Evolutionary conservation across 2,329 filamentous ascomycete genomes (phyloP), one percentile per base, ranked within the genome.

Genomic region (Fusarium dlaminii): DNA sequence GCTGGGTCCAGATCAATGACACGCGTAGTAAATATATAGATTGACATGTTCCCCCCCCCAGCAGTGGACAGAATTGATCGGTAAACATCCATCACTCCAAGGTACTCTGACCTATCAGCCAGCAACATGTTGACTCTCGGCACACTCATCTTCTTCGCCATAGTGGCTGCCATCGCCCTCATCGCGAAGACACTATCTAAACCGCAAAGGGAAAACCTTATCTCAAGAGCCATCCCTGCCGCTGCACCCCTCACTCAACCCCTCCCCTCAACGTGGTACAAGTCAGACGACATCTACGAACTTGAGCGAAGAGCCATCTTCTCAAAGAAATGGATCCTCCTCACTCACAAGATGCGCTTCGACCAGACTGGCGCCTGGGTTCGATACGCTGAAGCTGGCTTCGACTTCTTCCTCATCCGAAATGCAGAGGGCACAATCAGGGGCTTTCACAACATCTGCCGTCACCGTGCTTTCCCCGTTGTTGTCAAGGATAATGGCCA

Each of bases 381-480:
- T 29, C 84, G 86, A 20, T 90, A 86, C 57, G 84, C 86, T 11
- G 80, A 89, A 22, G 88, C 88, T 8, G 88, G 86, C 3, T 90
- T 87, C 79, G 82, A 87, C 15, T 88, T 91, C 77, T 81, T 90
- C 71, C 79, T 90, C 7, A 82, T 85, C 51, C 81, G 81, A n/a
- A 87, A 89, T 75, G 84, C 86, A n/a, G 81, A 86, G n/a, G 86
- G 85, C n/a, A 83, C 84, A 4, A 86, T 90, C 77, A 86, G 87
- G 55, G 89, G 85, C 22, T 90, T 91, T 77, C 89, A 91, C 81
- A 91, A 91, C 75, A 84, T 91, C 29, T 91, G 90, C 80, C 82
- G 89, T 3, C 90, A 91, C 75, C 83, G 90, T 22, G 90, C 89
- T 11, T 91, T 87, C 73, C 87, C 88, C 0, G 85, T 91, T 5